phyloP scores from a whole-genome alignment of 495 filamentous ascomycete genomes.

The Podospora fimiseda region DNA sequence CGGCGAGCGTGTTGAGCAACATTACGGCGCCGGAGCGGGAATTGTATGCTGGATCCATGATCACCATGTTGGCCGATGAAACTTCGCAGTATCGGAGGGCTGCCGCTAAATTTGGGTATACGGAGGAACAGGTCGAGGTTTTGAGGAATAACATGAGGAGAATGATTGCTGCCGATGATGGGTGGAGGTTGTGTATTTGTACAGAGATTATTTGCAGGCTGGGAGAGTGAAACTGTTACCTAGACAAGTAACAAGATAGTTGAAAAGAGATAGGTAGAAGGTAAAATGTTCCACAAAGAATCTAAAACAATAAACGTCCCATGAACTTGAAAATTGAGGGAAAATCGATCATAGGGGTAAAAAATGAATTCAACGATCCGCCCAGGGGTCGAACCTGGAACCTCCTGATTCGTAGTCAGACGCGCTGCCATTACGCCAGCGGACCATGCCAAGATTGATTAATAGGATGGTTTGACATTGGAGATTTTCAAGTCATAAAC shows the following conservation, averaged over 20 bases:
- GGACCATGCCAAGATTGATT: no score
- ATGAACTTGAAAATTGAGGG: not conserved
- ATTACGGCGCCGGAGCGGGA: constrained; percentile 3
- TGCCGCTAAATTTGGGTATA: constrained; percentile 8
- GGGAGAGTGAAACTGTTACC: not conserved
- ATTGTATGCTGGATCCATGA: constrained; percentile 7
- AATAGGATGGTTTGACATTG: no score
- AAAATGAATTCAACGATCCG: not conserved
- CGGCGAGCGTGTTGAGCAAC: constrained; percentile 12
- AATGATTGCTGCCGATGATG: constrained; percentile 9
- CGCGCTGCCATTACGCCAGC: not conserved
- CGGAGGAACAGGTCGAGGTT: constrained; percentile 8
- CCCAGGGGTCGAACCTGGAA: not conserved
- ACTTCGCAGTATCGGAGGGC: constrained; percentile 9
- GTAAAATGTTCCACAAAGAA: no score
- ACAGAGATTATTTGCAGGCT: constrained; percentile 10
- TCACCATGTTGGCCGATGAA: constrained; percentile 9
- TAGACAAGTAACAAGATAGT: no score
- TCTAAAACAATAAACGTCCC: no score
- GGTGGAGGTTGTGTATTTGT: constrained; percentile 7
- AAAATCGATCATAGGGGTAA: not conserved
- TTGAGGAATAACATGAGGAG: constrained; percentile 7
- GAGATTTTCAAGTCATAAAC: no score
- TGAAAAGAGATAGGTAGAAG: no score
- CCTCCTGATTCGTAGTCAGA: not conserved